Evolutionary conservation across 2,329 filamentous ascomycete species (phyloP), one percentile per base, ranked within the genome.

Genomic region (Dryadomyces sulphureus): DNA sequence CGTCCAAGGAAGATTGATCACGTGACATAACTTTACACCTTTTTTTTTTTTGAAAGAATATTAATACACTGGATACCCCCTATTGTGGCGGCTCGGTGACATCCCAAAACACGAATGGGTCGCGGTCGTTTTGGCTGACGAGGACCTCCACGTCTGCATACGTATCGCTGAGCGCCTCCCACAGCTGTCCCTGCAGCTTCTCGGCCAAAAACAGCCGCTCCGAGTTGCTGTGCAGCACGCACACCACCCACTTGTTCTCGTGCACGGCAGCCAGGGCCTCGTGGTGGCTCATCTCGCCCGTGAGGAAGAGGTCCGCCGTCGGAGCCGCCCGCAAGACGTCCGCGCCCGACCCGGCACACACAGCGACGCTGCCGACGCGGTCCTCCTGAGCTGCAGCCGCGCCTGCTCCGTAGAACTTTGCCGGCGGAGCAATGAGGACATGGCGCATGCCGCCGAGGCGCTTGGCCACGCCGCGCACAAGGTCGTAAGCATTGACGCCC

Each of bases 211-310:
- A 98, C 0, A 78, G 81, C 32, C 92, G 70, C 67, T 98, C 92
- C 0, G 85, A 92, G 62, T 96, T 96, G 55, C 84, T 90, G 61
- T 98, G 92, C 56, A 94, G 94, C 41, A 94, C 72, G 36, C 81
- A 83, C 44, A 96, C 75, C 1, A 96, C 84, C 46, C 79, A 82
- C 52, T 81, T 81, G 1, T 89, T 89, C 48, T 80, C 75, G 66
- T 95, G 89, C 24, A 84, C 86, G 1, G 88, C 86, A 35, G 84
- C 77, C 48, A 98, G 72, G 3, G 90, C 88, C 52, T 92, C 87
- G 60, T 98, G 92, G 60, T 98, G 92, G 56, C 78, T 84, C 69
- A 96, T 76, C 66, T 98, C 92, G 2, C 92, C 92, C 0, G 87
- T 96, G 54, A 98, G 84, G 4, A 93, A 64, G 35, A 96, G 62